Evolutionary conservation across 2,329 filamentous ascomycete genomes (phyloP), one percentile per base, ranked within the genome.

Genomic region (Beauveria asiatica): DNA sequence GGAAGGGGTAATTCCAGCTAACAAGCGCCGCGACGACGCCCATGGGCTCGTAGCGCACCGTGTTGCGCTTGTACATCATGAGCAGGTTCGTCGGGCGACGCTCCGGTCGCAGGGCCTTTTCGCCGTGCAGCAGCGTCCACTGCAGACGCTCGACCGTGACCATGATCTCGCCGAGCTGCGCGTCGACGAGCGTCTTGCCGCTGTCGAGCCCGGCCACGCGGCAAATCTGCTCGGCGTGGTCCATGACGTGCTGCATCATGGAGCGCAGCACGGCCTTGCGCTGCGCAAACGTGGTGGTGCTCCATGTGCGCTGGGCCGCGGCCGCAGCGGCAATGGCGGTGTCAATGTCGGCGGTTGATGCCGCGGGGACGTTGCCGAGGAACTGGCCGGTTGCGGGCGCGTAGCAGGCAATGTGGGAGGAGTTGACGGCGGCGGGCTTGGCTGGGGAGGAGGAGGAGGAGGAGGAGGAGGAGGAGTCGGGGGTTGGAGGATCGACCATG

Each of bases 1-100:
- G 94, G 74, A 97, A 96, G 49, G 90, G 86, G 71, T 92, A 97
- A 77, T 99, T 99, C 94, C 94, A 99, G 70, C 89, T 94, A 48
- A 99, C 91, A 57, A 93, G 87, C 19, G 94, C 93, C 11, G 91
- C 88, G 6, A 99, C 90, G 41, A 99, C 91, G 17, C 94, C 94
- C 21, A 97, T 78, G 16, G 94, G 93, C 74, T 99, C 92, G 73
- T 96, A 99, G 54, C 83, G 78, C 30, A 99, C 92, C 63, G 86
- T 87, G 70, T 97, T 97, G 72, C 83, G 85, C 81, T 99, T 99
- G 76, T 97, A 97, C 75, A 86, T 84, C 91, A 99, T 95, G 64
- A 99, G 82, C 50, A 96, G 80, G 73, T 95, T 97, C 1, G 92
- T 96, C 5, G 92, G 91, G 57, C 94, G 82, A 53, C 78, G 78